Base-by-base conservation (phyloP, 2,329 filamentous ascomycete genomes). In the Amphichorda felina region DNA sequence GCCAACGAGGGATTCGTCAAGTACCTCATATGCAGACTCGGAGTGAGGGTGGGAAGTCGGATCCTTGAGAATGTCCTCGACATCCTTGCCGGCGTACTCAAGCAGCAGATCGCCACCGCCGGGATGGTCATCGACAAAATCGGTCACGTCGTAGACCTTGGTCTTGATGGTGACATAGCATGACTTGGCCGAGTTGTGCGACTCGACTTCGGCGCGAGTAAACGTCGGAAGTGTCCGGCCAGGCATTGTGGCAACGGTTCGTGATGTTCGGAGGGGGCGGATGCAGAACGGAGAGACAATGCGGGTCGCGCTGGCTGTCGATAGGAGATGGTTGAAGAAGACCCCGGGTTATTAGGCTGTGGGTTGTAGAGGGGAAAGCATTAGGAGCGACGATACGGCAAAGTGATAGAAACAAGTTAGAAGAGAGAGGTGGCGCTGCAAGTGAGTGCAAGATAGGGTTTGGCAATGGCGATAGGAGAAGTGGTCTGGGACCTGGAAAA, bases 121-220 rank as follows among this genome's bases (percentile, higher is more conserved):
- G 17, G 91, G 91, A 55, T 98, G 91, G 45, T 87, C 79, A 35
- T 87, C 76, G 41, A 95, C 60, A 52, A 98, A 98, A 38, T 84
- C 76, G 40, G 91, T 95, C 43, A 98, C 72, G 66, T 98, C 89
- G 70, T 87, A 98, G 47, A 98, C 89, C 48, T 89, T 93, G 39
- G 73, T 72, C 42, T 86, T 88, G 37, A 95, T 69, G 3, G 84
- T 91, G 47, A 98, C 88, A 67, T 88, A 98, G 67, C 89, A 96
- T 33, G 86, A 94, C 53, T 86, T 75, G 34, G 66, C 64, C 32
- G 75, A 79, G 56, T 83, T 89, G 60, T 94, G 87, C 47, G 77
- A 66, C 57, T 80, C 76, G 51, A 98, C 78, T 55, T 98, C 84
- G 45, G 80, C 74, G 47, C 70, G 70, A 34, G 84, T 80, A 52